Percentiles rank a stretch among this genome's conserved stretches.
These are phyloP conservation scores for Monosporascus cannonballus DNA, from an alignment of 2,329 filamentous ascomycete species.

Conservation along the genomic window DNA sequence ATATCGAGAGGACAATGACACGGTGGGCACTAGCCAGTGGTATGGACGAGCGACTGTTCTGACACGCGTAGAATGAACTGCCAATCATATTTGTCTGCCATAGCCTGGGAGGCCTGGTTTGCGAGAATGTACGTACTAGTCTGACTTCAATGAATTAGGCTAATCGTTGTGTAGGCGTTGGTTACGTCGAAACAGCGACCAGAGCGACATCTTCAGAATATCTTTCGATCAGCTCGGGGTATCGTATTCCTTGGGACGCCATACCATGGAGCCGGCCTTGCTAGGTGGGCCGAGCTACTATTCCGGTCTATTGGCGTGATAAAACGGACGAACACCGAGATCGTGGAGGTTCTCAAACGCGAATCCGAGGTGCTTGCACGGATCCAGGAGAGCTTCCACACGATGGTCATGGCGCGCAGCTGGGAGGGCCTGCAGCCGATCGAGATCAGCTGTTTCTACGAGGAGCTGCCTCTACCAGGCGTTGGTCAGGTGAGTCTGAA, in stretches of 20 bases:
- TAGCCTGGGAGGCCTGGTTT: slow-evolving; percentile 34
- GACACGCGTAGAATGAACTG: slow-evolving; percentile 12
- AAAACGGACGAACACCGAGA: slow-evolving; percentile 21
- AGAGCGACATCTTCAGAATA: slow-evolving; percentile 18
- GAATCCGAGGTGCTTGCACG: slow-evolving; percentile 24
- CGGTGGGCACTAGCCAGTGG: slow-evolving; percentile 1
- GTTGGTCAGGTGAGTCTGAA: slow-evolving; percentile 7
- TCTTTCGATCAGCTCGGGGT: slow-evolving; percentile 20
- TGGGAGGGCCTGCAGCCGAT: slow-evolving; percentile 12
- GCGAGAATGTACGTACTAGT: slow-evolving; percentile 22
- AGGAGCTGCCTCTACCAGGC: slow-evolving; percentile 19
- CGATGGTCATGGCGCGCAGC: slow-evolving; percentile 17
- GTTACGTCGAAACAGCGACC: slow-evolving; percentile 4
- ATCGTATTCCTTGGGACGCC: slow-evolving; percentile 31
- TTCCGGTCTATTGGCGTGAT: slow-evolving; percentile 18
- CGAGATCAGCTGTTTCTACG: slow-evolving; percentile 23
- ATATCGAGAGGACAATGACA: slow-evolving; percentile 12
- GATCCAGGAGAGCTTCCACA: slow-evolving; percentile 24
- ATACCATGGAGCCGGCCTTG: slow-evolving; percentile 25
- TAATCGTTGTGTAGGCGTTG: no score
- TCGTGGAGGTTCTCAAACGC: slow-evolving; percentile 11
- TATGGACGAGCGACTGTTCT: not conserved
- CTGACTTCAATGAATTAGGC: no score
- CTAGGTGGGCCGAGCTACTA: slow-evolving; percentile 22
- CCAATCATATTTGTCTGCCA: slow-evolving; percentile 32